Evolutionary conservation across 352 stramenopile genomes (phyloP).

Genomic region (Pythium rhizo-oryzae): DNA sequence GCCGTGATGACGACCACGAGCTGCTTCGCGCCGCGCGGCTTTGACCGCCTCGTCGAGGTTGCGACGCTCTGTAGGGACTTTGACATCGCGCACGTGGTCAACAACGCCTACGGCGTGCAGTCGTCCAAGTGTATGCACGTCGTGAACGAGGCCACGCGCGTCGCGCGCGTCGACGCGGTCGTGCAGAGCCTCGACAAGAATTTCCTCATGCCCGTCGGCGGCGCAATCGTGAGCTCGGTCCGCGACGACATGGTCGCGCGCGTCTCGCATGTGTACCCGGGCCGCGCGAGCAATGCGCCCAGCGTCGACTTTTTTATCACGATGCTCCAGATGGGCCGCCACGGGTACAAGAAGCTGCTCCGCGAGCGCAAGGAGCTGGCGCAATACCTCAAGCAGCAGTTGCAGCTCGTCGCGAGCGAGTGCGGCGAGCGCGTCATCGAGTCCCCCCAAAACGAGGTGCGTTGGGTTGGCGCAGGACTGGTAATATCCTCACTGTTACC

Average conservation of each 20-base stretch:
- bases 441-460: slow-evolving; percentile 90
- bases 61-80: slow-evolving; percentile 85
- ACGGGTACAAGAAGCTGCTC: slow-evolving; percentile 90
- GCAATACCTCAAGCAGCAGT: slow-evolving; percentile 69
- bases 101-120: slow-evolving; percentile 99
- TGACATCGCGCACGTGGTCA: slow-evolving; percentile 96
- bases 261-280: slow-evolving; percentile 95
- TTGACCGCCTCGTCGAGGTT: slow-evolving; percentile 94
- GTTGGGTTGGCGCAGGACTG: neutral
- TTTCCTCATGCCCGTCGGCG: slow-evolving; percentile 97
- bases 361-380: slow-evolving; percentile 82
- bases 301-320: slow-evolving; percentile 99
- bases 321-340: slow-evolving; percentile 94
- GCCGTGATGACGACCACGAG: slow-evolving; percentile 98
- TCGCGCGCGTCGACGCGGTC: slow-evolving; percentile 95
- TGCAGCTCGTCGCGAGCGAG: slow-evolving; percentile 75
- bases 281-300: slow-evolving; percentile 94
- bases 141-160: slow-evolving; percentile 89
- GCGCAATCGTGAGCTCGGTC: slow-evolving; percentile 82
- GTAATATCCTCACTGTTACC: neutral
- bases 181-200: slow-evolving; percentile 99
- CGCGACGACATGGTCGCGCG: slow-evolving; percentile 74
- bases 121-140: slow-evolving; percentile 93
- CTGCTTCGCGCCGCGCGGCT: slow-evolving; percentile 97
- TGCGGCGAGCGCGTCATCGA: slow-evolving; percentile 92